Evolutionary conservation across 2,329 filamentous ascomycete genomes (phyloP), one percentile per base, ranked within the genome.

Genomic region (Xylaria multiplex): DNA sequence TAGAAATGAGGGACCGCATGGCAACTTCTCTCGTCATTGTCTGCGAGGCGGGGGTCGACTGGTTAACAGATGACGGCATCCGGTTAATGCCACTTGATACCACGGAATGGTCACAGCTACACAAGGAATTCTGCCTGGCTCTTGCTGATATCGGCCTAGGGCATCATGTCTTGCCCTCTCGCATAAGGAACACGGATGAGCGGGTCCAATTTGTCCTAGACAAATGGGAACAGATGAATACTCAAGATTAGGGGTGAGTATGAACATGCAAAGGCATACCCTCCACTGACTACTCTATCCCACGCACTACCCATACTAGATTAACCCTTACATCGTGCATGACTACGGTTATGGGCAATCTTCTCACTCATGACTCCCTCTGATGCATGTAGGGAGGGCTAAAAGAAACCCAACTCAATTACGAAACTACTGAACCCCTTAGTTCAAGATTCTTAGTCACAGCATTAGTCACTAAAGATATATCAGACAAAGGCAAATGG

Each of bases 31-130:
- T 66, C 4, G 27, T 66, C 19, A 35, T 66, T 19, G 37, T 66
- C n/a, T 66, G 64, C n/a, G 55, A 66, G 49, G 45, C 60, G 11
- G 56, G 50, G 16, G 64, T 52, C 14, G 56, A 53, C 50, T 64
- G 55, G 64, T 32, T 64, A 19, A n/a, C 9, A 4, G 60, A 66
- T 27, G 64, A 64, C n/a, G 64, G 60, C 2, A 30, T 64, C 14
- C 59, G 64, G 4, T 14, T 64, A 30, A 66, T 64, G 52, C 60
- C 64, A 3, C 64, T 59, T n/a, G 60, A 64, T 13, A 16, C 11
- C 5, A 5, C 24, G 5, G 64, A 66, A 30, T 66, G 60, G 60
- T 2, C 16, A n/a, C 24, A 55, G n/a, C 19, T 32, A 6, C 50
- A 66, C 30, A 32, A 19, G 1, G 55, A 57, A 42, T 66, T 66